Percentiles rank a stretch among this genome's conserved stretches.
These are phyloP conservation scores for Solanum piurae DNA, from an alignment of 257 asterid genomes.

Conservation along the genomic window DNA sequence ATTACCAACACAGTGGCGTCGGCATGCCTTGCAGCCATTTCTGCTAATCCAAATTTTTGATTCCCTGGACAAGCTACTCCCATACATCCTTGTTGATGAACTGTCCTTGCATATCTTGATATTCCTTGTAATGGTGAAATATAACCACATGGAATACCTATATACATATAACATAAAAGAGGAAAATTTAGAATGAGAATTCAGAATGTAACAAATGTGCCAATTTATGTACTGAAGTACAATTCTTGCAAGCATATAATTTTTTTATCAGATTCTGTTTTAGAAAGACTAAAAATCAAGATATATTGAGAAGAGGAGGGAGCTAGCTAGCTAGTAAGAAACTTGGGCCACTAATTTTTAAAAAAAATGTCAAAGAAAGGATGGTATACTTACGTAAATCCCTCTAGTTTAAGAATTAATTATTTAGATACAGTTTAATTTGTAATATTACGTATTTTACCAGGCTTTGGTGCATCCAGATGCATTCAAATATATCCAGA, in stretches of 20 bases:
- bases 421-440: too few species aligned
- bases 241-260: not conserved
- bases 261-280: not conserved
- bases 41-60: conserved; percentile 47
- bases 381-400: not conserved
- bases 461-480: not conserved
- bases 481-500: not conserved
- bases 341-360: not conserved
- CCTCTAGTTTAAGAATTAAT: too few species aligned
- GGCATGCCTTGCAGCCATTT: conserved; percentile 49
- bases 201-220: not conserved
- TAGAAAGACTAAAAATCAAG: too few species aligned
- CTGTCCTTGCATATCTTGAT: conserved; percentile 44
- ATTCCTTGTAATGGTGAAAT: conserved; percentile 74
- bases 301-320: not conserved
- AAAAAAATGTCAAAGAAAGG: not conserved
- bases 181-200: not conserved
- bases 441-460: too few species aligned
- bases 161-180: not conserved
- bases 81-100: conserved; percentile 51
- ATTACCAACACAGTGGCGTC: conserved; percentile 69
- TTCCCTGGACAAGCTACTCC: conserved; percentile 36
- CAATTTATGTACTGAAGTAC: not conserved
- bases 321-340: not conserved
- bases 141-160: conserved; percentile 65